Conservation (phyloP, 2,329 filamentous ascomycete genomes). For the Cryphonectria naterciae region DNA sequence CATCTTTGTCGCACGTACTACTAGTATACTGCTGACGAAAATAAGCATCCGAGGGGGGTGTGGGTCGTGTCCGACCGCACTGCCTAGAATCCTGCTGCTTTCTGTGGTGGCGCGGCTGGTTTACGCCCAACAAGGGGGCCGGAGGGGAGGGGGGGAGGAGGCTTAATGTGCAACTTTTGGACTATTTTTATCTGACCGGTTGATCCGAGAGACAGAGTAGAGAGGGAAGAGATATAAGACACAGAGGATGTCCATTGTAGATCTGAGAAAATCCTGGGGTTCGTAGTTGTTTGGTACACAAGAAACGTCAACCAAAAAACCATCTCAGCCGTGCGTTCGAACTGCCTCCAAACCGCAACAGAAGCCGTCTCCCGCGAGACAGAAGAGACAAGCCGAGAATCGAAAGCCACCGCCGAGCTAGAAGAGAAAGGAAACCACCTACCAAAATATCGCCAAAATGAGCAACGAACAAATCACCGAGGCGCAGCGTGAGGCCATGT, state of each 20-base stretch:
- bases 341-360: neutral
- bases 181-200: neutral
- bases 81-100: neutral
- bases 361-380: neutral
- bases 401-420: neutral
- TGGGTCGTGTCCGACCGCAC: neutral
- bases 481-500: conserved; percentile 7
- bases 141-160: neutral
- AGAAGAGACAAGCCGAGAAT: neutral
- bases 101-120: neutral
- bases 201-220: neutral
- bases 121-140: neutral
- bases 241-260: neutral
- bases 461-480: neutral
- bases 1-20: neutral
- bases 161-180: neutral
- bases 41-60: neutral
- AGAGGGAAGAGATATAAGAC: neutral
- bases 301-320: neutral
- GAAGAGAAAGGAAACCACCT: neutral
- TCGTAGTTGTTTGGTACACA: neutral
- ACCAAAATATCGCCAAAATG: neutral
- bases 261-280: neutral
- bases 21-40: neutral
- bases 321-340: neutral